Evolutionary conservation across 805 yeast species (phyloP), one percentile per base, ranked within the genome.

Genomic region (Candida qinlingensis): DNA sequence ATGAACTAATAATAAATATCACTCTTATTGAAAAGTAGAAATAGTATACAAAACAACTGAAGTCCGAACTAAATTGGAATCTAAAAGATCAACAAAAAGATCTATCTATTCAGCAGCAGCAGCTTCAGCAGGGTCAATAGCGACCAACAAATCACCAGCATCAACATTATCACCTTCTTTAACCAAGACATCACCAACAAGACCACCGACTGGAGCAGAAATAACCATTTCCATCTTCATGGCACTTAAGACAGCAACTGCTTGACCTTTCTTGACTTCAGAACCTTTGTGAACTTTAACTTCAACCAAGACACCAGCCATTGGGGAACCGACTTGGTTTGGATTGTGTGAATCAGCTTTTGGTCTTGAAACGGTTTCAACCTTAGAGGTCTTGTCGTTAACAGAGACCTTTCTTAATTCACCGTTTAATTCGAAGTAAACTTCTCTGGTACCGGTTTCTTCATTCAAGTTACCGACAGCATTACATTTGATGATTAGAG

Each of bases 181-280:
- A 55, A 89, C 85, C 43, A 76, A 67, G 25, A 94, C 77, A 26
- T 85, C 88, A 42, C 85, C 83, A 53, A 94, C 81, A 64, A 78
- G 80, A 67, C 99, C 99, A 50, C 84, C 77, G 51, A 81, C 85
- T 47, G 96, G 96, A 26, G 99, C 92, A 66, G 89, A 80, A 60
- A 92, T 91, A 45, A 94, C 96, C 97, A 94, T 94, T 75, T 94
- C 99, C 99, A 92, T 92, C 81, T 92, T 92, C 99, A 92, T 92
- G 55, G 99, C 99, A 66, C 92, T 82, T 65, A 92, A 77, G 28
- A 92, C 96, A 53, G 96, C 95, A 55, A 92, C 69, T 34, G 97
- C 91, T 66, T 92, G 96, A 57, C 99, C 99, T 80, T 92, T 92
- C 80, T 88, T 89, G 56, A 94, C 96, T 56, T 85, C 85, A 46